Evolutionary conservation across 2,329 filamentous ascomycete genomes (phyloP), one percentile per base, ranked within the genome.

Genomic region (Fusarium goolgardi): DNA sequence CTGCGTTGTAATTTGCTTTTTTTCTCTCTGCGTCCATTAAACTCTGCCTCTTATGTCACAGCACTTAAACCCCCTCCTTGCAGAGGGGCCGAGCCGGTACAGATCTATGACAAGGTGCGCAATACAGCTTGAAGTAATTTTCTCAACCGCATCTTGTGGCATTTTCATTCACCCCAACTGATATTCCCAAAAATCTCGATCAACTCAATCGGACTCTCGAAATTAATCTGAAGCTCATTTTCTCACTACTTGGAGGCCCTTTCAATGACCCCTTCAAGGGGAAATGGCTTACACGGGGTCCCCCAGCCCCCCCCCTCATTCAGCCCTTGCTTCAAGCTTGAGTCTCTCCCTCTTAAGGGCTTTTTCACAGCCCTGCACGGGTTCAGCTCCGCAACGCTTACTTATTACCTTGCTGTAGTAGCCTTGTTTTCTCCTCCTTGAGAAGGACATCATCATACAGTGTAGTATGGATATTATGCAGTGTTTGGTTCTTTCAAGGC

Each of bases 71-170:
- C 21, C 34, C 34, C 23, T 23, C 34, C 13, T 39, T 15, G 13
- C 16, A 23, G n/a, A 41, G 21, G 37, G 45, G 61, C 59, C 56
- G 23, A 20, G 23, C 34, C 39, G 32, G 52, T 44, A 39, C 18
- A 41, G 29, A 46, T 64, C 59, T 64, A 64, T 64, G 53, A 59
- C 59, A 59, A 39, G 23, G 25, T 57, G 29, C 25, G 3, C 12
- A 20, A 21, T 35, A 15, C n/a, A 21, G 25, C 25, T 23, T 8
- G 16, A 50, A 64, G 46, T 59, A 64, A 63, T 39, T 63, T 64
- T 64, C 61, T 47, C 61, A 64, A 59, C 46, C 11, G 35, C 59
- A 64, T 63, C 2, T 27, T 12, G 52, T 63, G 59, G 60, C 52
- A 50, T 29, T 40, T 46, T 61, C 18, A 20, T 16, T 6, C 7